Evolutionary conservation across 257 asterid genomes (phyloP), one percentile per base, ranked within the genome.

Genomic region (Nicotiana benthamiana): DNA sequence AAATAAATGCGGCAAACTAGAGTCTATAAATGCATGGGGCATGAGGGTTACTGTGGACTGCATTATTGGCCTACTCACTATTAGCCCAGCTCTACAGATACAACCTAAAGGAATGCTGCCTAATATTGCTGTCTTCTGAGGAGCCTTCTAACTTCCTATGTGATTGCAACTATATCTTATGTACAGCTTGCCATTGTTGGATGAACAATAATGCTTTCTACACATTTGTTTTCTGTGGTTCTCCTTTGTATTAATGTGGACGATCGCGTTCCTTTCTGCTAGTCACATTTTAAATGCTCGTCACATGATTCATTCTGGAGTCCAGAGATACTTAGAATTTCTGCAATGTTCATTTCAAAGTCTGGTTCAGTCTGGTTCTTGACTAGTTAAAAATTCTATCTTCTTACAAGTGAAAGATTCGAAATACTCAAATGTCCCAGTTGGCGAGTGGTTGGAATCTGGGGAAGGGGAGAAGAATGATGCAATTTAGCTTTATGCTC

Each of bases 21-120:
- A 92, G 84, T 92, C 98, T 15, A 95, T 95, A 79, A 92, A 95
- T 52, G 97, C 87, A 34, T 93, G 96, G 98, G 99, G 97, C 15
- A 84, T 88, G 93, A 85, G 92, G 80, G 90, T 95, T 27, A 92
- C 97, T 9, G 51, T 88, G 54, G 86, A 93, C 85, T 92, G 99
- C 87, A 91, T 93, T 84, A 56, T 87, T 77, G 87, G 83, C 53
- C 83, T 95, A 81, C 94, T 91, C 57, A 74, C 96, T 8, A 88
- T 93, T 2, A 92, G 97, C 32, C 99, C 97, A 24, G 87, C 94
- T 79, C 97, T 95, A 66, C 94, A 88, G 65, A 93, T 93, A 82
- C 89, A 85, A 84, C 97, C 96, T 16, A 88, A 88, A 85, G 94
- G 87, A 24, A 84, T 82, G 88, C 70, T 86, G 43, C 51, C 85